Evolutionary conservation across 139 green algal species (phyloP).

Genomic region (Chlamydomonas sp.): DNA sequence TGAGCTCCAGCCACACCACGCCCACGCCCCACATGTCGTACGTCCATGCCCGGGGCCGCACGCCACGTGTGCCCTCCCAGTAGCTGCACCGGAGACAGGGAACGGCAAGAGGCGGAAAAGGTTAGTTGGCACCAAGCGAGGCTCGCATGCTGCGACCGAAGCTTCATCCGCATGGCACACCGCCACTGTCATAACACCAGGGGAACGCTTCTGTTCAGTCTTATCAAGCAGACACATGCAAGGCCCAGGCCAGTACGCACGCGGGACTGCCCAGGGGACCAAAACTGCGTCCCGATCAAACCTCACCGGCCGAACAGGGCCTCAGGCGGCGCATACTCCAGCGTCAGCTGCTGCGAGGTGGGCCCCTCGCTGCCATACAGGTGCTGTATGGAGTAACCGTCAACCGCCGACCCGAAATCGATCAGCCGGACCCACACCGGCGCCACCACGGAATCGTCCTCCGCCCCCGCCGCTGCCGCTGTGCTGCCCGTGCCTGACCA

Average conservation of each 20-base stretch:
- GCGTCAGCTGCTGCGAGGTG: constrained; percentile 65
- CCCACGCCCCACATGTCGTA: constrained; percentile 81
- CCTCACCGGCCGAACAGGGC: constrained; percentile 64
- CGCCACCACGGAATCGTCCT: neutral
- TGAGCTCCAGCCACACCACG: constrained; percentile 80
- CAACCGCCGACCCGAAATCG: constrained; percentile 81
- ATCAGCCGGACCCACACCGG: constrained; percentile 69
- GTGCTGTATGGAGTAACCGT: constrained; percentile 46
- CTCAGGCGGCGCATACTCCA: constrained; percentile 81
- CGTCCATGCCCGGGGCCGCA: constrained; percentile 47
- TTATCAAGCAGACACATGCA: too few relatives aligned
- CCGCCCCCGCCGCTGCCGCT: neutral
- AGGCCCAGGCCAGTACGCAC: too few relatives aligned
- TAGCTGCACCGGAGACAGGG: constrained; percentile 38
- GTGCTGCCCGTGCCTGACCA: neutral
- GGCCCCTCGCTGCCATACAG: constrained; percentile 66
- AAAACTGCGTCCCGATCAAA: neutral
- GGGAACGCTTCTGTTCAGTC: too few relatives aligned
- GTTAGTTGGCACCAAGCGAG: too few relatives aligned
- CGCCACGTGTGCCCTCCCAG: constrained; percentile 39
- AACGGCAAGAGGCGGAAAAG: neutral
- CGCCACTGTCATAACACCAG: too few relatives aligned
- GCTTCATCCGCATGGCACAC: too few relatives aligned
- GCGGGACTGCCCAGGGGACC: neutral
- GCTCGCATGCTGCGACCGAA: too few relatives aligned